Evolutionary conservation across 108 stramenopile species (phyloP), one percentile per base, ranked within the genome.

Genomic region (Pseudonitzschia delicatissima): DNA sequence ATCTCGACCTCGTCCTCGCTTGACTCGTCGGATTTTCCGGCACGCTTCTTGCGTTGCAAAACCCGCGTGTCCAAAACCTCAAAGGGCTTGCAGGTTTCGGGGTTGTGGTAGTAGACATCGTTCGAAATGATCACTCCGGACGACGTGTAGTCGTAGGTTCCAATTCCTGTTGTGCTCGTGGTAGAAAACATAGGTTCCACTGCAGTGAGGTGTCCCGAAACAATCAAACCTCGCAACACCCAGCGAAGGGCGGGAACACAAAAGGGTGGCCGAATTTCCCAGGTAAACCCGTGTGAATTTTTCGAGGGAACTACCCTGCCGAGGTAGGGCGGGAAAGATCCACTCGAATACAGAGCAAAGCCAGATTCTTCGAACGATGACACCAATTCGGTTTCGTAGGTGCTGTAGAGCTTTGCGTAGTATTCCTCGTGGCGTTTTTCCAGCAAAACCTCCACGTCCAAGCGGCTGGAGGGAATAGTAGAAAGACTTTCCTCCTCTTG

Each of bases 291-390:
- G 35, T 39, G 61, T 18, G 29, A 45, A 32, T 59, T 57, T 37
- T 40, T 60, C 12, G 52, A 17, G 15, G 84, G 84, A 45, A 88
- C 63, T 27, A 95, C 80, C 37, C 79, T 75, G 4, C 94, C 94
- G 52, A 95, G 73, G 63, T 82, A 95, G 12, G 94, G 91, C 4
- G 94, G 94, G 66, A 92, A 92, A 4, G 82, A 85, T 35, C 73
- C 77, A 68, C 76, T 77, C 4, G 77, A 51, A 64, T 76, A 87
- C 28, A 64, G 58, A 5, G 84, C 87, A 36, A 72, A 64, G 7
- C 61, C 71, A n/a, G n/a, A n/a, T 4, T 35, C 58, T 2, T 76
- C 68, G 27, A 31, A 20, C 17, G 44, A 31, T 4, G 48, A 17
- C 11, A 39, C 48, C 9, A 85, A 26, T 5, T 39, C 27, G 13